Evolutionary conservation across 176 grass and related monocot genomes (phyloP), one percentile per base, ranked within the genome.

Genomic region (Aegilops speltoides): DNA sequence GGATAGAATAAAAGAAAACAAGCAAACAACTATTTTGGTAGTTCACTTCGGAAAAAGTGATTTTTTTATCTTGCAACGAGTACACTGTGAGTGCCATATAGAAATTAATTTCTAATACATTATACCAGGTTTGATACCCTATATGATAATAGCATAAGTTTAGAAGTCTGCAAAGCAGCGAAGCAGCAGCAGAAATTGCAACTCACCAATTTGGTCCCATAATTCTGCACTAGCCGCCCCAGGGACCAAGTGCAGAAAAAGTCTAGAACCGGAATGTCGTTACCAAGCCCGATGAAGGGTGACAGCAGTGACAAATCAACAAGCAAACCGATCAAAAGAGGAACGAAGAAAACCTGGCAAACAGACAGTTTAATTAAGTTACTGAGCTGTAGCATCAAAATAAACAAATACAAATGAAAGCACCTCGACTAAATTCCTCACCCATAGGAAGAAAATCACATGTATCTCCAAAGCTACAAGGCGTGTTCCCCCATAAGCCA

Each of bases 151-250:
- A 79, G 64, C 64, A 43, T 77, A 56, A 76, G 20, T 41, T 71
- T 62, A 29, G 79, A 86, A 32, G 62, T 46, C 33, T 62, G 13
- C 28, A 80, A 46, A 82, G 19, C 40, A 26, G 11, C 26, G 75
- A 43, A 82, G 31, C 37, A 28, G 36, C 68, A 82, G 46, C 24
- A 76, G 65, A 73, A 68, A 13, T 76, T 68, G 26, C 61, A 73
- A 87, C 88, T 73, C 74, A 93, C 91, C 88, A 87, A 65, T 40
- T 62, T 79, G 22, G 62, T 82, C 77, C 70, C 90, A 60, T 81
- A 40, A 71, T 87, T 78, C 81, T 90, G 84, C 82, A 90, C 8
- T 57, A 67, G 22, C 41, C 60, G 70, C 59, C 89, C 89, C 7
- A 85, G 54, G 69, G 84, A 64, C 86, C 89, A 89, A 38, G 61